phyloP scores from a whole-genome alignment of 2,329 filamentous ascomycete species.

The Colletotrichum sp. region DNA sequence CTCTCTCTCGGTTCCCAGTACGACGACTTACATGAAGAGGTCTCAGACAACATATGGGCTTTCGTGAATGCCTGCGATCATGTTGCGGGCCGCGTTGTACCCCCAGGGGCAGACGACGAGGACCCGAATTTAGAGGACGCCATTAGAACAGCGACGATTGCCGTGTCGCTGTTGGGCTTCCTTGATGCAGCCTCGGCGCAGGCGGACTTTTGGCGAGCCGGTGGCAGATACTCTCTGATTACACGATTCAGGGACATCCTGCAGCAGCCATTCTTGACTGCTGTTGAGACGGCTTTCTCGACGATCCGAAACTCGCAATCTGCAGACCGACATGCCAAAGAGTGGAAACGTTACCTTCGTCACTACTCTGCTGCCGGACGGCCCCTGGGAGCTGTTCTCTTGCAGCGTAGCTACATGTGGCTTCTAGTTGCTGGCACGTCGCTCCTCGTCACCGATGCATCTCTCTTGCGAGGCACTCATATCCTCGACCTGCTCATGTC shows the following conservation, averaged over 20 bases:
- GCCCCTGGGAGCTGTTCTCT: slow-evolving; percentile 87
- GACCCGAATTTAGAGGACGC: slow-evolving; percentile 69
- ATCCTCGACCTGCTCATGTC: slow-evolving; percentile 78
- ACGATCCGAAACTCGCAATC: slow-evolving; percentile 82
- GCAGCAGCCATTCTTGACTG: slow-evolving; percentile 83
- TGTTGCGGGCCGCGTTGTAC: slow-evolving; percentile 61
- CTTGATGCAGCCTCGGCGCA: slow-evolving; percentile 81
- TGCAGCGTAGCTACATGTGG: slow-evolving; percentile 88
- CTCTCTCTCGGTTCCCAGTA: slow-evolving; percentile 82
- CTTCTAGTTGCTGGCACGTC: slow-evolving; percentile 82
- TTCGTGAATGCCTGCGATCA: slow-evolving; percentile 76
- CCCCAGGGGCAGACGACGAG: slow-evolving; percentile 58
- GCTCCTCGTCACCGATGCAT: slow-evolving; percentile 69
- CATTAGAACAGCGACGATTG: slow-evolving; percentile 74
- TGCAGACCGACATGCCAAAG: slow-evolving; percentile 69
- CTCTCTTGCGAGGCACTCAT: slow-evolving; percentile 64
- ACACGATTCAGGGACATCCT: slow-evolving; percentile 75
- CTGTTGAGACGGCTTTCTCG: slow-evolving; percentile 88
- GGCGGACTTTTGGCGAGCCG: slow-evolving; percentile 79
- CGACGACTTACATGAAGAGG: slow-evolving; percentile 67
- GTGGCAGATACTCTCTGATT: slow-evolving; percentile 76
- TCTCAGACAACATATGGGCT: slow-evolving; percentile 69
- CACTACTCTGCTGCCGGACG: slow-evolving; percentile 82
- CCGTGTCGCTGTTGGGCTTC: slow-evolving; percentile 89
- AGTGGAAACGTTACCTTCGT: slow-evolving; percentile 87